Conservation (phyloP, 352 stramenopile species). For the Peronospora tabacina region DNA sequence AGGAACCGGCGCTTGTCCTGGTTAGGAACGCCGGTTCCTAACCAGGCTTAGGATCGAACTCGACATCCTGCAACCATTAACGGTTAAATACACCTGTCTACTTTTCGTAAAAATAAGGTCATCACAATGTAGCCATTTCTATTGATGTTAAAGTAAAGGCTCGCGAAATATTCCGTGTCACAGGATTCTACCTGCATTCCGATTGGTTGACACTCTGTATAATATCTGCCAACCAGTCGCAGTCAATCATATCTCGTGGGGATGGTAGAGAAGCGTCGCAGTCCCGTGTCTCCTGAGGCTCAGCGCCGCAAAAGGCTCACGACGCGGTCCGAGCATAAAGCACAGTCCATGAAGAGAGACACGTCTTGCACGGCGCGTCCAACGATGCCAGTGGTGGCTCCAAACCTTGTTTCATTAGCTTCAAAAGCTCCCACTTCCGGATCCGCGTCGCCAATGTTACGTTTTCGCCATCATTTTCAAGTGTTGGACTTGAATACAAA, state of each 20-base stretch:
- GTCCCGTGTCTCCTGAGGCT: constrained; percentile 18
- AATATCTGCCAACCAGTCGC: constrained; percentile 24
- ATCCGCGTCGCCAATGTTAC: constrained; percentile 9
- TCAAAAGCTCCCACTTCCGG: constrained; percentile 17
- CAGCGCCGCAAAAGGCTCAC: constrained; percentile 29
- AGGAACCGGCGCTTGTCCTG: no score
- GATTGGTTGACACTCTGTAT: constrained; percentile 28
- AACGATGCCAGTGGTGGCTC: neutral
- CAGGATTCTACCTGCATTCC: no score
- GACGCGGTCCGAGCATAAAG: constrained; percentile 7
- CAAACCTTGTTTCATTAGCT: no score
- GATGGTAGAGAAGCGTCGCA: constrained; percentile 52
- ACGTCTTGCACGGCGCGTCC: constrained; percentile 1
- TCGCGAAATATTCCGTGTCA: no score
- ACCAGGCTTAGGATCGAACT: no score
- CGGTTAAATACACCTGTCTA: no score
- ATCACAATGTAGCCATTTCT: no score
- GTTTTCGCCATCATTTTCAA: constrained; percentile 35
- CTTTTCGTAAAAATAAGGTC: no score
- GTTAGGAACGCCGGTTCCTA: no score
- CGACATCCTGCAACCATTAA: no score
- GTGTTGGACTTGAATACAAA: constrained; percentile 33
- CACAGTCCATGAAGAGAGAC: constrained; percentile 11
- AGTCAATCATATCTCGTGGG: neutral
- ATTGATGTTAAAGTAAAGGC: no score